A percentile compares a stretch with the other conserved stretches of the same genome.
These are phyloP conservation scores for Microsporum audouinii DNA, from an alignment of 2,329 filamentous ascomycete genomes.

Conservation along the genomic window DNA sequence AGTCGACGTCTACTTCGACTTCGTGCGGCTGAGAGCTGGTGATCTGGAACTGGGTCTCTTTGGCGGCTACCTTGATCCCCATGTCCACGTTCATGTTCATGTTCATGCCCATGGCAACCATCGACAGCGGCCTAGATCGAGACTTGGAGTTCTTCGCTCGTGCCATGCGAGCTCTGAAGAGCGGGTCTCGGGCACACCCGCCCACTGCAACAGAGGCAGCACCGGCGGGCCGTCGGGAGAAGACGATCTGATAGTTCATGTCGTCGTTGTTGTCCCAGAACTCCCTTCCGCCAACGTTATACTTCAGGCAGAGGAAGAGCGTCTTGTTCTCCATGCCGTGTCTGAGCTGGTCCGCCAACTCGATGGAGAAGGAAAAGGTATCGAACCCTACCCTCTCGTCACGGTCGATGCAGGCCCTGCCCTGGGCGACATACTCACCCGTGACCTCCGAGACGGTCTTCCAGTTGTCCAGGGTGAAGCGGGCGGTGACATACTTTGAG, in stretches of 20 bases:
- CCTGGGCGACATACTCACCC: constrained; percentile 76
- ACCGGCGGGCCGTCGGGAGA: constrained; percentile 45
- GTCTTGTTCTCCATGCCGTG: constrained; percentile 88
- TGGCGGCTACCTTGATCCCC: background rate
- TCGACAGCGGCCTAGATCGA: background rate
- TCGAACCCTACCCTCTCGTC: constrained; percentile 52
- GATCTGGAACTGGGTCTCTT: background rate
- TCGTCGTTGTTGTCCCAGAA: constrained; percentile 89
- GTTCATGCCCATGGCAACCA: background rate
- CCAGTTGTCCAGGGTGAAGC: constrained; percentile 97
- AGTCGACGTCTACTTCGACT: background rate
- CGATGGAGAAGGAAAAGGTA: constrained; percentile 88
- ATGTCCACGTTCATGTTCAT: background rate
- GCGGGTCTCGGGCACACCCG: background rate
- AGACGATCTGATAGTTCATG: constrained; percentile 89
- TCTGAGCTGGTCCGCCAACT: constrained; percentile 61
- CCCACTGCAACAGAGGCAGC: background rate
- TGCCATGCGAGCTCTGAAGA: background rate
- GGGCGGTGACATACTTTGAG: constrained; percentile 75
- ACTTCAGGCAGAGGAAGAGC: constrained; percentile 81
- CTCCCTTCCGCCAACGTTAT: constrained; percentile 70
- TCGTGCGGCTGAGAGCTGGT: background rate
- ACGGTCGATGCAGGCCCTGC: constrained; percentile 41
- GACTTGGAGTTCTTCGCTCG: background rate
- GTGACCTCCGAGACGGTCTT: constrained; percentile 91